Evolutionary conservation across 495 filamentous ascomycete species (phyloP).

Genomic region (Apodospora peruviana): DNA sequence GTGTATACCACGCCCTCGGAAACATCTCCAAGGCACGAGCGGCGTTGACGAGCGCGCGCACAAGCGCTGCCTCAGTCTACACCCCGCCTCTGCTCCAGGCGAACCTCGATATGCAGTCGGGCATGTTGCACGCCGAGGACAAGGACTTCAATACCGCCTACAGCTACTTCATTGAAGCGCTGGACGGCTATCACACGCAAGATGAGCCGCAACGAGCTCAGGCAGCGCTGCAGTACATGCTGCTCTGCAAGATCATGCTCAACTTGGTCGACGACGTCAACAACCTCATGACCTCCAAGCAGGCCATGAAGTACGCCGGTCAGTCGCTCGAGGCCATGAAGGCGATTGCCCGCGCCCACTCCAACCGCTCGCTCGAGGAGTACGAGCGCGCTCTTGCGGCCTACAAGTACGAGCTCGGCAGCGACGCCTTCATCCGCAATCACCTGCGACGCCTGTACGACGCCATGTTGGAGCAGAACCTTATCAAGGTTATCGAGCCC

Average conservation of each 20-base stretch:
- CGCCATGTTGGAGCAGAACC: conserved; percentile 96
- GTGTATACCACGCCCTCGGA: conserved; percentile 94
- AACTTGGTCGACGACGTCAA: conserved; percentile 95
- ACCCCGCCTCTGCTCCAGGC: conserved; percentile 93
- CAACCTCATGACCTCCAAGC: conserved; percentile 84
- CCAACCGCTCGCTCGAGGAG: conserved; percentile 89
- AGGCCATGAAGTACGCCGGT: conserved; percentile 91
- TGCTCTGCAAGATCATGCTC: conserved; percentile 99
- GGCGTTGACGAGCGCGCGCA: conserved; percentile 88
- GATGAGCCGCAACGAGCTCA: conserved; percentile 82
- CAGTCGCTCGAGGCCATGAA: conserved; percentile 97
- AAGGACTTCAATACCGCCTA: conserved; percentile 97
- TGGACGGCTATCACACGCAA: conserved; percentile 93
- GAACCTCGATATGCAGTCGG: conserved; percentile 96
- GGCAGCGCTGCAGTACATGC: conserved; percentile 95
- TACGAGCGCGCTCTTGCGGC: conserved; percentile 87
- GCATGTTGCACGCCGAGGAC: conserved; percentile 97
- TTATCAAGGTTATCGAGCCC: conserved; percentile 98
- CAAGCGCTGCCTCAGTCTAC: conserved; percentile 93
- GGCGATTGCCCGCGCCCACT: conserved; percentile 89
- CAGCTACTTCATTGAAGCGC: conserved; percentile 98
- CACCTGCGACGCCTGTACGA: conserved; percentile 93
- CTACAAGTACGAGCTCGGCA: conserved; percentile 87
- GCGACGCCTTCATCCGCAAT: conserved; percentile 89
- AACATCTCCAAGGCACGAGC: conserved; percentile 96